Conservation (phyloP, 148 eudicot species). For the Rhododendron henanense region DNA sequence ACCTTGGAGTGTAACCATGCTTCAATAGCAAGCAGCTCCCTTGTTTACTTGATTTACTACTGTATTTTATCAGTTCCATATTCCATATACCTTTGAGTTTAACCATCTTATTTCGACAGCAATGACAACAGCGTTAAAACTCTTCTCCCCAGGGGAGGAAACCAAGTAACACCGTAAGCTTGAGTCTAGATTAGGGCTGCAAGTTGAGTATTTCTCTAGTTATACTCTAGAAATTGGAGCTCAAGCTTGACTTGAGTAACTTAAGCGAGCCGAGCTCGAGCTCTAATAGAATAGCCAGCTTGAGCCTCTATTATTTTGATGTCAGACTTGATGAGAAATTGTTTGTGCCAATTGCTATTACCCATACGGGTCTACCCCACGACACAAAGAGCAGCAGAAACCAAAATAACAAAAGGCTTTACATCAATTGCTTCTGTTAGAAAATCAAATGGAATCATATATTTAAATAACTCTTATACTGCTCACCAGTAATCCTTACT, state of each 20-base stretch:
- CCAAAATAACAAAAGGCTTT: not conserved
- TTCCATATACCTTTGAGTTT: not conserved
- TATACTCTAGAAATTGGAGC: not conserved
- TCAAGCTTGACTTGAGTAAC: not conserved
- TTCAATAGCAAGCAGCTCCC: conserved; percentile 3
- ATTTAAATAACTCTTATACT: not conserved
- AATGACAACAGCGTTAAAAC: not conserved
- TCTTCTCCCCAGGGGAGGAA: not conserved
- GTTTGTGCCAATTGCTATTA: not conserved
- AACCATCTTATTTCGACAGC: not conserved
- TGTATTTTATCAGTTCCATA: not conserved
- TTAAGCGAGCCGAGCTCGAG: not conserved
- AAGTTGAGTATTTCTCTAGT: not conserved
- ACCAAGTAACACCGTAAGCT: not conserved
- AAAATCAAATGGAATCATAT: not conserved
- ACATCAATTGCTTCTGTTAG: not conserved
- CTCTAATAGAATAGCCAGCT: not conserved
- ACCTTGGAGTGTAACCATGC: not conserved
- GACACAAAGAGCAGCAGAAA: not conserved
- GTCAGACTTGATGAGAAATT: not conserved
- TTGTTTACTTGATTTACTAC: not conserved
- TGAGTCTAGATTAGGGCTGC: not conserved
- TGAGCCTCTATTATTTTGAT: not conserved
- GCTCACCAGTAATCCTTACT: not conserved
- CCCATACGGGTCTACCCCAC: not conserved